A percentile compares a stretch with the other conserved stretches of the same genome.
Conservation (phyloP, 331 rosid genomes). For the Prunus yedoensis region DNA sequence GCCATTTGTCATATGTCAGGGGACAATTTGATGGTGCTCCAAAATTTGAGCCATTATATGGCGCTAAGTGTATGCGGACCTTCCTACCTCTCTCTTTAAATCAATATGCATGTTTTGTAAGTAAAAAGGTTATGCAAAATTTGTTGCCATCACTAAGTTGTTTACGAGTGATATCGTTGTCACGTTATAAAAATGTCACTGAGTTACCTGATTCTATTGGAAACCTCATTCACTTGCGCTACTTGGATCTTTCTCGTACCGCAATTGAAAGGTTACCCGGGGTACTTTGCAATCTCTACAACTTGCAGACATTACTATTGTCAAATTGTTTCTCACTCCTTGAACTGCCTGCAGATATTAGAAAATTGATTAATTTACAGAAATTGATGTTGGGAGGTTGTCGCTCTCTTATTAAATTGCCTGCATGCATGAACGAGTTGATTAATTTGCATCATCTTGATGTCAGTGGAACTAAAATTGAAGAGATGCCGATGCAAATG, state of each 20-base stretch:
- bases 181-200: neutral
- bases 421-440: neutral
- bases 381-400: no score
- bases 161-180: constrained; percentile 22
- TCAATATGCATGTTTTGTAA: neutral
- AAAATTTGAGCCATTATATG: neutral
- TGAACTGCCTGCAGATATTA: neutral
- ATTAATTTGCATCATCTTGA: constrained; percentile 15
- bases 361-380: no score
- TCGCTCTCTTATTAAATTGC: no score
- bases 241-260: constrained; percentile 2
- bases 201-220: constrained; percentile 18
- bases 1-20: no score
- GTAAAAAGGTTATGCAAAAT: neutral
- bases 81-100: neutral
- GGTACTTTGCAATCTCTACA: neutral
- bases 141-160: constrained; percentile 6
- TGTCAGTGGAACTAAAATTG: neutral
- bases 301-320: constrained; percentile 20
- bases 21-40: neutral
- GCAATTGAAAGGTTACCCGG: neutral
- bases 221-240: constrained; percentile 10
- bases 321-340: neutral
- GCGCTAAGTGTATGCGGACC: constrained; percentile 3
- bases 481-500: constrained; percentile 12